Base-by-base conservation (phyloP, 345 rosid genomes). In the Brassica rapa region DNA sequence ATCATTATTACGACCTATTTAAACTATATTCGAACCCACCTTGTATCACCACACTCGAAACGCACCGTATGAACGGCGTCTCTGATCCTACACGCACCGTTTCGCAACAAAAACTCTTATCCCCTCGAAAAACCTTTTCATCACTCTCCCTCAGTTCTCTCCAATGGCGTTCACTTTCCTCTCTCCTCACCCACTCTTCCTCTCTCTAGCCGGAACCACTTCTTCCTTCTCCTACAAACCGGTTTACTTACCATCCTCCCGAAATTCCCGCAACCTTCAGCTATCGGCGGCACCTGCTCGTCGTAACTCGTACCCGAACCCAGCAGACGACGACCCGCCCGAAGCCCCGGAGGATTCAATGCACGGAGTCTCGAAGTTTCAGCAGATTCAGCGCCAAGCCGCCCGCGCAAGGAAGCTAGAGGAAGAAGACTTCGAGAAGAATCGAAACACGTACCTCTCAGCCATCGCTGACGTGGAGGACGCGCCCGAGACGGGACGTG, bases 401-500 rank as follows among this genome's bases (percentile, higher is more conserved):
- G 73, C 90, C 57, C 88, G 89, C 5, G 90, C 93, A 0, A 74
- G 97, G 62, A 88, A 85, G 59, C 79, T 83, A 62, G 86, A 87
- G 71, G 95, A 94, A 76, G 95, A 92, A 19, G 98, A 92, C 76
- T 94, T 87, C 83, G 82, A 84, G 83, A 89, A 87, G 66, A 72
- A 94, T 83, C 89, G 88, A 61, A 83, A 89, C 10, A 86, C 86
- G 9, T 87, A 81, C 80, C 94, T 94, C 84, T 83, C 90, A 29
- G 97, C 95, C 79, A 87, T 94, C 35, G 93, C 94, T 1, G 93
- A 91, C 57, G 86, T 85, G 6, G 92, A 94, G n/a, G 97, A 93
- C 75, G 83, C 80, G 43, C 29, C 64, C 24, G 78, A 74, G 5
- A 71, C 80, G 49, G 77, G 79, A 41, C 2, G 43, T 3, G 71